Conservation (phyloP, 2,329 filamentous ascomycete species). For the Trichophyton schoenleinii region DNA sequence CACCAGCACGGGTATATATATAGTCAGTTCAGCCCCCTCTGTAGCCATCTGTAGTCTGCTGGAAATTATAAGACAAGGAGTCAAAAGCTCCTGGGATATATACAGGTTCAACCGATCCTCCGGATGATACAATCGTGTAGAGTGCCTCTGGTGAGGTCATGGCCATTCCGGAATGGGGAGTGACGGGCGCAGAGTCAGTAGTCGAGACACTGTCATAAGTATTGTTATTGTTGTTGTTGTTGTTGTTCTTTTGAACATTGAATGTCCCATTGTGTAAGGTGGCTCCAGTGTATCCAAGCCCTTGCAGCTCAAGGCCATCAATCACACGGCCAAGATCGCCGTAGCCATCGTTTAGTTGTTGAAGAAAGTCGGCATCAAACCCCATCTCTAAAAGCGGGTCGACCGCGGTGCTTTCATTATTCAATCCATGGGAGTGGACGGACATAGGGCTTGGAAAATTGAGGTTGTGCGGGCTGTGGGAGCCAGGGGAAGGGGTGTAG, state of each 20-base stretch:
- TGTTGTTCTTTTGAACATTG: not conserved
- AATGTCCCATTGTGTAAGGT: no score
- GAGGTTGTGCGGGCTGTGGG: conserved; percentile 5
- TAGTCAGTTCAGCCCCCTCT: not conserved
- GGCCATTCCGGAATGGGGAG: not conserved
- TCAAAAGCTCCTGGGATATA: not conserved
- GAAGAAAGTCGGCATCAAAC: conserved; percentile 28
- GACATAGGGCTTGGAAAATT: conserved; percentile 23
- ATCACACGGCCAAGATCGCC: conserved; percentile 24
- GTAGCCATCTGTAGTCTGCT: not conserved
- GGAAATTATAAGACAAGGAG: not conserved
- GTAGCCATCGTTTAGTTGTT: conserved; percentile 25
- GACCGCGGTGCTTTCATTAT: conserved; percentile 11
- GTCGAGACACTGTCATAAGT: not conserved
- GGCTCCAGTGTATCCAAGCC: not conserved
- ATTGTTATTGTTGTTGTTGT: not conserved
- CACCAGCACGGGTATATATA: not conserved
- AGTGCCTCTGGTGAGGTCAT: not conserved
- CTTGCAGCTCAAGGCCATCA: conserved; percentile 18
- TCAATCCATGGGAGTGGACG: conserved; percentile 8
- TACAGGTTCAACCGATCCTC: not conserved
- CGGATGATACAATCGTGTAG: not conserved
- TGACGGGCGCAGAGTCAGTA: not conserved
- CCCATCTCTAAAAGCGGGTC: conserved; percentile 28
- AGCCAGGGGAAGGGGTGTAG: conserved; percentile 18